Base-by-base conservation (phyloP, 2,329 filamentous ascomycete species). In the Rhexocercosporidium sp. region DNA sequence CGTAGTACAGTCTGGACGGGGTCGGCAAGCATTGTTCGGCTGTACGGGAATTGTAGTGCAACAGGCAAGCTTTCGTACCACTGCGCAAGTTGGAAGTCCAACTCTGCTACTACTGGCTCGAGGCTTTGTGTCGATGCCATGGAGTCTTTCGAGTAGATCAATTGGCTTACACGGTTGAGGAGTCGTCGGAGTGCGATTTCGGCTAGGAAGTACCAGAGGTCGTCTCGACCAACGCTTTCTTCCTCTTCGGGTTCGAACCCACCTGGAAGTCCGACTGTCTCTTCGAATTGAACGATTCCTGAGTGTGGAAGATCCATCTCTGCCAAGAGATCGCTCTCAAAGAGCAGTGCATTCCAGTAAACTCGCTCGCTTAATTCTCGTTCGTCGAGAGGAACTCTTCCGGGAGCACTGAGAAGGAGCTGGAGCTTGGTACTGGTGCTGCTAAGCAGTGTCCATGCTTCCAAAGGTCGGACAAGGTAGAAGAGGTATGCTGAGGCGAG, bases 201-300 rank as follows among this genome's bases (percentile, higher is more conserved):
- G 44, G 92, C 92, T 34, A 95, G 81, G 73, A 95, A 95, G 75
- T 96, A 96, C 92, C 92, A 95, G 16, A 95, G 82, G 67, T 95
- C 92, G 73, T 95, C 92, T 59, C 88, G 86, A 14, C 90, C 91
- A 8, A 88, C 86, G 8, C 83, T 82, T 70, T 90, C 87, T 64
- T 90, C 88, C n/a, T 89, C 88, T 67, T 86, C 80, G 27, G 85
- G 84, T 74, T 92, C 90, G 71, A 95, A 96, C 0, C 90, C 90
- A 4, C 91, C 90, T 1, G 92, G 92, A 0, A 96, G 82, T 11
- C 91, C 91, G 66, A 95, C 91, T 22, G 88, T 88, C 74, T 95
- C 92, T 77, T 95, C 92, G 64, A 93, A 93, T 71, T 93, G 90
- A 25, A 93, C 91, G 60, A 95, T 92, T 5, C 92, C 92, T 2